Evolutionary conservation across 1,139 yeast genomes (phyloP).

Genomic region (Taphrina flavorubra): DNA sequence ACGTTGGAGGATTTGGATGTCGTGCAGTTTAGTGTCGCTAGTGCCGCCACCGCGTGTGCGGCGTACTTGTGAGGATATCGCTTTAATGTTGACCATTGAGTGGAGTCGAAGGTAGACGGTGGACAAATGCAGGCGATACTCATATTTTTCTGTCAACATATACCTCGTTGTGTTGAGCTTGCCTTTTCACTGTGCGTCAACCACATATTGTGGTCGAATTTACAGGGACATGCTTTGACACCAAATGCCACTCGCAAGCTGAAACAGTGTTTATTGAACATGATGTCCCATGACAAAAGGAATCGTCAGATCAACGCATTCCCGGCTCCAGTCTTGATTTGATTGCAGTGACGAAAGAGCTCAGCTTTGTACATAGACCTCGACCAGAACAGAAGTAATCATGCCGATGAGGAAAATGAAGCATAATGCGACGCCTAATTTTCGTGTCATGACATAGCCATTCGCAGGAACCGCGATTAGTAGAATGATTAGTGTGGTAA

Average conservation of each 20-base stretch:
- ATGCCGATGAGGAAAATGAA: constrained; percentile 61
- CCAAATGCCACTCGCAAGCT: neutral
- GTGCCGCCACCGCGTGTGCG: constrained; percentile 1
- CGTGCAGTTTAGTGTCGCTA: constrained; percentile 5
- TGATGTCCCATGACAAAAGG: too few species aligned
- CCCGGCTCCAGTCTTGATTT: neutral
- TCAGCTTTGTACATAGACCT: constrained; percentile 18
- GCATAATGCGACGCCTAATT: constrained; percentile 63
- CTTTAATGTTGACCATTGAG: too few species aligned
- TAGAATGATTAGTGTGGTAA: constrained; percentile 62
- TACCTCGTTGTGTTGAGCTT: too few species aligned
- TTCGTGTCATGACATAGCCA: constrained; percentile 67
- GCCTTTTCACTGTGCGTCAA: too few species aligned
- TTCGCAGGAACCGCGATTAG: constrained; percentile 65
- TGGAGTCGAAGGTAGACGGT: too few species aligned
- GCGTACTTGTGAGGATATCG: neutral
- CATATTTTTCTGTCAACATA: too few species aligned
- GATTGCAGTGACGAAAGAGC: neutral
- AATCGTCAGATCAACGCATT: too few species aligned
- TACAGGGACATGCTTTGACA: neutral
- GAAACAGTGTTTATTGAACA: neutral
- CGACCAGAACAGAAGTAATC: constrained; percentile 44
- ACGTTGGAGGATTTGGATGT: constrained; percentile 11
- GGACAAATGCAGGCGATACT: too few species aligned
- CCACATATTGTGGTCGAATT: too few species aligned